A percentile compares a stretch with the other conserved stretches of the same genome.
These are phyloP conservation scores for Dactylonectria estremocensis DNA, from an alignment of 2,329 filamentous ascomycete species.

Conservation along the genomic window DNA sequence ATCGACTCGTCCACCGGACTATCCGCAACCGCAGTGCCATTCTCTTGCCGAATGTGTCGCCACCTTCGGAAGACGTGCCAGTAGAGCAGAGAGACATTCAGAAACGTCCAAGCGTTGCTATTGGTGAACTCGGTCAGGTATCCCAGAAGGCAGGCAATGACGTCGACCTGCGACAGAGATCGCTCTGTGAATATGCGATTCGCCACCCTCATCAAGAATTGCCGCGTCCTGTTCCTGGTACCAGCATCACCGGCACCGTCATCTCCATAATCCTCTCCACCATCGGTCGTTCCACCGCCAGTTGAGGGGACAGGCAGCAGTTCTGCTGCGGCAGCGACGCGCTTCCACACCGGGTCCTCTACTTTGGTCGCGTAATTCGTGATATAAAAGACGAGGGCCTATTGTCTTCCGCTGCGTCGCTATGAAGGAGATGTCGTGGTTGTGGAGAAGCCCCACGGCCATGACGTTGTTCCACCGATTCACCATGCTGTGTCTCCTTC, in stretches of 20 bases:
- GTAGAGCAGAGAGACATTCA: too few relatives aligned
- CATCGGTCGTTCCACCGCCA: not conserved
- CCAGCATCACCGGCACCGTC: too few relatives aligned
- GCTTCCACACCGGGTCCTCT: constrained; percentile 27
- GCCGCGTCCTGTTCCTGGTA: too few relatives aligned
- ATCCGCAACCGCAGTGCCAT: too few relatives aligned
- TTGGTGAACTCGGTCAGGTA: too few relatives aligned
- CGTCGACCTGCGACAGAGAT: too few relatives aligned
- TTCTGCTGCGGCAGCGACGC: not conserved
- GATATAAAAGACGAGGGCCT: constrained; percentile 18
- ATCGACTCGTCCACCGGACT: not conserved
- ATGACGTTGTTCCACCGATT: constrained; percentile 30
- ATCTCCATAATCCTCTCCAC: not conserved
- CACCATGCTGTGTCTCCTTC: constrained; percentile 17
- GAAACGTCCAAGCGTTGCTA: too few relatives aligned
- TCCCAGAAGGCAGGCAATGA: too few relatives aligned
- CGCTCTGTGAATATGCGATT: too few relatives aligned
- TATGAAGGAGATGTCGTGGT: constrained; percentile 8
- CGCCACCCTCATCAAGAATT: too few relatives aligned
- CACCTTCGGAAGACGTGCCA: too few relatives aligned
- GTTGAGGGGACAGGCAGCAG: not conserved
- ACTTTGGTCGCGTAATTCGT: constrained; percentile 31
- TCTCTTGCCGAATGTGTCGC: too few relatives aligned
- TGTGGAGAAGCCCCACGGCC: constrained; percentile 27
- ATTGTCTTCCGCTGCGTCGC: constrained; percentile 16